Conservation (phyloP, 2,329 filamentous ascomycete species). For the Sclerotinia spermophila region DNA sequence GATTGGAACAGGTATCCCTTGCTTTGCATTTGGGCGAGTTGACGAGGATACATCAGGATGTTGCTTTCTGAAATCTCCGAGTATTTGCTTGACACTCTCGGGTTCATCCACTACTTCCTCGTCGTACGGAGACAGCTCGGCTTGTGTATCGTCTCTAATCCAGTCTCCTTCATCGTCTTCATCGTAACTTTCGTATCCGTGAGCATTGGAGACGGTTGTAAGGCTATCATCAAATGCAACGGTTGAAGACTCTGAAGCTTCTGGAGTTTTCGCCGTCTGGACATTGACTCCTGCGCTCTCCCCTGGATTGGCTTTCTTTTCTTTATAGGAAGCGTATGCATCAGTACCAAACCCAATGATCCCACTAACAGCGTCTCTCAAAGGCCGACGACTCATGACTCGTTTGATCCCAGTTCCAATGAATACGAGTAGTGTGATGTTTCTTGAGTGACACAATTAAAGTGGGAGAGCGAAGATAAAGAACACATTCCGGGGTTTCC, state of each 20-base stretch:
- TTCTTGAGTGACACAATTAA: neutral
- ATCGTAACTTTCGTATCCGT: conserved; percentile 10
- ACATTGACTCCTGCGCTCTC: neutral
- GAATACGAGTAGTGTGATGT: no score
- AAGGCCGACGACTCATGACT: neutral
- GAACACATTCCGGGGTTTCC: neutral
- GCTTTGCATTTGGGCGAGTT: neutral
- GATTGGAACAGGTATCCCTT: conserved; percentile 43
- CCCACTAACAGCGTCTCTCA: neutral
- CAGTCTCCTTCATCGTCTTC: conserved; percentile 17
- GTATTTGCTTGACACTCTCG: conserved; percentile 6
- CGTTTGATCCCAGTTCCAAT: neutral
- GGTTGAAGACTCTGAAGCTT: neutral
- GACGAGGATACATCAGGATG: neutral
- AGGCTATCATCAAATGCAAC: no score
- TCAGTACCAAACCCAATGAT: conserved; percentile 6
- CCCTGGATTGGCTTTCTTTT: neutral
- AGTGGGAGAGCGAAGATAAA: neutral
- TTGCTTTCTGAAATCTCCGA: neutral
- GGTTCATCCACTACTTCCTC: neutral
- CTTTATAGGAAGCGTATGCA: conserved; percentile 4
- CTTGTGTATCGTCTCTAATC: conserved; percentile 13
- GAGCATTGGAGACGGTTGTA: neutral
- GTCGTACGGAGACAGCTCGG: neutral
- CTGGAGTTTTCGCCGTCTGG: neutral